A percentile compares a stretch with the other conserved stretches of the same genome.
phyloP scores from a whole-genome alignment of 148 eudicot genomes.

The Vaccinium vitisidaea region DNA sequence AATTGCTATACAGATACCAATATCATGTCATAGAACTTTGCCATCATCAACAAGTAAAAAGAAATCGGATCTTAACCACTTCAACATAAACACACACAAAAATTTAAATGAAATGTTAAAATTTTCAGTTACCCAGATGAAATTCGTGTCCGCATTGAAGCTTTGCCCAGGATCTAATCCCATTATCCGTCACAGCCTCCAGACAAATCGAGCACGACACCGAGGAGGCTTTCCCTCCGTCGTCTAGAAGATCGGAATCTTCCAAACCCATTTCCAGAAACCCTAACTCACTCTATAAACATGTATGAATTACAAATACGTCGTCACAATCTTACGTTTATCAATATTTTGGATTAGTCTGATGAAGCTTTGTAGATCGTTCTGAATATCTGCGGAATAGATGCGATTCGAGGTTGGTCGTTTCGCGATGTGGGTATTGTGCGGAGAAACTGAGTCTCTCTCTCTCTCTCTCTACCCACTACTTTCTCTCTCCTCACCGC shows the following conservation, averaged over 20 bases:
- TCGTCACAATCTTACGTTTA: background rate
- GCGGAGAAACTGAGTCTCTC: conserved; percentile 15
- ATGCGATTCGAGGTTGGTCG: conserved; percentile 2
- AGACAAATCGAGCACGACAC: conserved; percentile 87
- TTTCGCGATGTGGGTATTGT: background rate
- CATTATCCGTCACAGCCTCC: conserved; percentile 60
- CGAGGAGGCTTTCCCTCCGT: conserved; percentile 31
- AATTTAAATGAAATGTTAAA: background rate
- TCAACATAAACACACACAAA: background rate
- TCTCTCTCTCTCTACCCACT: background rate
- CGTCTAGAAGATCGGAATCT: conserved; percentile 36
- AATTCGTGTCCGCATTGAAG: conserved; percentile 90
- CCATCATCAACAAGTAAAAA: background rate
- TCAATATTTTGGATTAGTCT: background rate
- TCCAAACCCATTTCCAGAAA: conserved; percentile 57
- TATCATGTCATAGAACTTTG: background rate
- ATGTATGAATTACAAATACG: background rate
- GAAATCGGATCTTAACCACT: conserved; percentile 8
- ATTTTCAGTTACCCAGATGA: conserved; percentile 66
- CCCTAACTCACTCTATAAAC: conserved; percentile 20
- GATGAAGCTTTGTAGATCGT: background rate
- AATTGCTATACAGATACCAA: background rate
- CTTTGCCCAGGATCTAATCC: conserved; percentile 90
- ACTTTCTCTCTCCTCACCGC: conserved; percentile 15
- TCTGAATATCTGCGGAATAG: background rate